These are phyloP conservation scores for Yarrowia osloensis DNA, from an alignment of 805 yeast genomes.

Conservation along the genomic window DNA sequence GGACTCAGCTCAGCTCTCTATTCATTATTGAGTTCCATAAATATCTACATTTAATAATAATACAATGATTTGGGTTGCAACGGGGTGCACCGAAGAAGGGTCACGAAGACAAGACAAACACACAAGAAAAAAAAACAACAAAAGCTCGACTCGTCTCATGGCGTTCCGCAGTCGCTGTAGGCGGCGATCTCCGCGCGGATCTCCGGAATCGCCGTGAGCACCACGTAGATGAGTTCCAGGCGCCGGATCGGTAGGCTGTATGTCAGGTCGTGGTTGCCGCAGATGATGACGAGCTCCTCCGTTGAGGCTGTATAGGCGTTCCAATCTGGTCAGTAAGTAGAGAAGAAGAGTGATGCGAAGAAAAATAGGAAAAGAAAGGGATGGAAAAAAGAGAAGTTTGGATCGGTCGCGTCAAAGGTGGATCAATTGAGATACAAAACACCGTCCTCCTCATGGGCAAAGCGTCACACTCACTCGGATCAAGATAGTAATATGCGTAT, in stretches of 20 bases:
- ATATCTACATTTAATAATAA: constrained; percentile 11
- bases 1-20: background rate
- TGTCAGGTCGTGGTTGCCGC: constrained; percentile 21
- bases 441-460: too few relatives aligned
- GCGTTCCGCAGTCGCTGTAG: constrained; percentile 21
- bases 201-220: constrained; percentile 10
- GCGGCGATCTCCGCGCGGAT: constrained; percentile 16
- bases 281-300: constrained; percentile 12
- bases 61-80: background rate
- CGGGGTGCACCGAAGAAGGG: background rate
- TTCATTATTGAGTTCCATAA: background rate
- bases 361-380: too few relatives aligned
- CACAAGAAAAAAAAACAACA: too few relatives aligned
- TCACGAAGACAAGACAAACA: too few relatives aligned
- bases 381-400: too few relatives aligned
- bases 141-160: too few relatives aligned
- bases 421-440: too few relatives aligned
- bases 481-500: constrained; percentile 21
- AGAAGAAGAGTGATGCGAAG: background rate
- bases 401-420: too few relatives aligned
- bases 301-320: background rate
- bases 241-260: background rate
- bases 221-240: constrained; percentile 12
- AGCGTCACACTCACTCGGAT: constrained; percentile 16
- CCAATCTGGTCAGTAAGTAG: constrained; percentile 2